phyloP scores from a whole-genome alignment of 441 rosid genomes.

The Melastoma candidum region DNA sequence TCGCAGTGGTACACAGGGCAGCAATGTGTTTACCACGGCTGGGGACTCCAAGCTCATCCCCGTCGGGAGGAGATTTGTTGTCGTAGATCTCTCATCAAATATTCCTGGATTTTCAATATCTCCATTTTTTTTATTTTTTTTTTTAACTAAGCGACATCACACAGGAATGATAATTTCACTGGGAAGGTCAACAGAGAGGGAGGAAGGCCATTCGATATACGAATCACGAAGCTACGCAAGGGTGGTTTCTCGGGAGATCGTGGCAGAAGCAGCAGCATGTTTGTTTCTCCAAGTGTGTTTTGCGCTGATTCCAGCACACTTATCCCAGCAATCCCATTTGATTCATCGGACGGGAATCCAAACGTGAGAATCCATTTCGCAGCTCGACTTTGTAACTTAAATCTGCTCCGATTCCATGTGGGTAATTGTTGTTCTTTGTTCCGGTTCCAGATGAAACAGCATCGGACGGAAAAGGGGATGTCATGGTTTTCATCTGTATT shows the following conservation, averaged over 20 bases:
- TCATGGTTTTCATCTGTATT: constrained; percentile 66
- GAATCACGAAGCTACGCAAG: constrained; percentile 33
- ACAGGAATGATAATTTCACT: too few species aligned
- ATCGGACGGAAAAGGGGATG: constrained; percentile 18
- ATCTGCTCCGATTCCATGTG: too few species aligned
- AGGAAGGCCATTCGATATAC: constrained; percentile 59
- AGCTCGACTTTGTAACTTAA: not conserved
- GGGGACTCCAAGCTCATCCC: constrained; percentile 79
- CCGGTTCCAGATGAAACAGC: constrained; percentile 21
- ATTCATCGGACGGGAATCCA: constrained; percentile 22
- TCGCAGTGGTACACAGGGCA: constrained; percentile 67
- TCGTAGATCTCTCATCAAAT: too few species aligned
- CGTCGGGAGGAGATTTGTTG: constrained; percentile 62
- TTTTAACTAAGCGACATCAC: too few species aligned
- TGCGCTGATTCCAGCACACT: constrained; percentile 31
- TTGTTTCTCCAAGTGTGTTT: constrained; percentile 64
- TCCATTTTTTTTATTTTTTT: too few species aligned
- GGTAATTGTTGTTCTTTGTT: not conserved
- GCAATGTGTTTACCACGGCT: constrained; percentile 84
- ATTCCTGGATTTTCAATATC: too few species aligned
- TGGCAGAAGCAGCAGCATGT: constrained; percentile 46
- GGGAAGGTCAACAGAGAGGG: constrained; percentile 46
- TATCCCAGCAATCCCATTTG: constrained; percentile 35
- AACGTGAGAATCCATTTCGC: constrained; percentile 25
- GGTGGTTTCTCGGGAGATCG: constrained; percentile 48